Evolutionary conservation across 2,329 filamentous ascomycete species (phyloP), one percentile per base, ranked within the genome.

Genomic region (Monosporascus sp.): DNA sequence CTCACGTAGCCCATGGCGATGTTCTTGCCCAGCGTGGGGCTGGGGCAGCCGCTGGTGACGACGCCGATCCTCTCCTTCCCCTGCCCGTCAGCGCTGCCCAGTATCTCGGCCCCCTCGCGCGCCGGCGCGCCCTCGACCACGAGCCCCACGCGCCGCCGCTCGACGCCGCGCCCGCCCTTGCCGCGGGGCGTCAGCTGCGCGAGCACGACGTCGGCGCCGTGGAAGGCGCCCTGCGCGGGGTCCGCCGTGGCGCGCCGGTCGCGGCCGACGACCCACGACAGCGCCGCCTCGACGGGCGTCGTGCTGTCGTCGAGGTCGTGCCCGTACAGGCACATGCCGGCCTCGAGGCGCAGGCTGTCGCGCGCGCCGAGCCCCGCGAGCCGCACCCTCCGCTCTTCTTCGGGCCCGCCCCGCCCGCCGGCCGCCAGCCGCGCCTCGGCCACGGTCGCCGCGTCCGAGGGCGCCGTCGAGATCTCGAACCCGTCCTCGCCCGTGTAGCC

Each of bases 321-420:
- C n/a, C 94, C 94, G 74, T 99, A 99, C n/a, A 99, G 81, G 72
- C 94, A 99, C 93, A 99, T 96, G 56, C 94, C 94, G 0, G 94
- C 94, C 75, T 99, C 94, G 31, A 99, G 84, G 47, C 94, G 86
- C 55, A 99, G 83, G 57, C 88, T 95, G 72, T 99, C 94, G 59
- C 94, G 84, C 2, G 94, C 91, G 9, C 92, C 94, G 0, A 99
- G 81, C 3, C 94, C 94, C 2, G 93, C 91, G 46, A 96, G 81
- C 65, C 88, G 87, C 17, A 96, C 77, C 50, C 72, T 74, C 65
- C 88, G 87, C 17, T 96, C 77, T 49, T 72, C 74, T 57, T 80
- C 78, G 3, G 78, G 72, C 11, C 85, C 82, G 26, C 86, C 78
- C 2, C 77, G 72, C 11, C 85, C 82, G 24, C 86, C 86, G 35